Evolutionary conservation across 2,329 filamentous ascomycete genomes (phyloP).

Genomic region (Conoideocrella luteorostrata): DNA sequence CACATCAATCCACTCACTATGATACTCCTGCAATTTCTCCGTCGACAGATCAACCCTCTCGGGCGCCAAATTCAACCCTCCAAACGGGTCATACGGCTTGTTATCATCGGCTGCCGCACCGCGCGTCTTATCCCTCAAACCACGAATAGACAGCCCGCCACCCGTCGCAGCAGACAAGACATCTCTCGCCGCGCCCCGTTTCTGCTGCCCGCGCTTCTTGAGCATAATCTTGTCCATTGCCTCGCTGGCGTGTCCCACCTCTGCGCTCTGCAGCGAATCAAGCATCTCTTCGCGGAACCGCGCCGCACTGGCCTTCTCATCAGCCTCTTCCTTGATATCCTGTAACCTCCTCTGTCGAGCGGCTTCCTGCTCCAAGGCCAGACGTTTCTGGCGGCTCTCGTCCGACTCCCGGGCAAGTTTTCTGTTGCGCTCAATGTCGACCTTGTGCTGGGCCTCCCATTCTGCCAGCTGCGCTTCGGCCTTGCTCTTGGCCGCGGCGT

Average conservation of each 20-base stretch:
- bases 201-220: conserved; percentile 62
- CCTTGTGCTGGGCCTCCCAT: conserved; percentile 69
- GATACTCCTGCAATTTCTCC: conserved; percentile 55
- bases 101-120: conserved; percentile 37
- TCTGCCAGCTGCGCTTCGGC: conserved; percentile 40
- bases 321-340: conserved; percentile 61
- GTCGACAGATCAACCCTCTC: conserved; percentile 58
- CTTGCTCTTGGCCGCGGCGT: conserved; percentile 51
- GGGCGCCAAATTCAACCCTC: conserved; percentile 61
- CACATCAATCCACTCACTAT: conserved; percentile 65
- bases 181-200: conserved; percentile 29
- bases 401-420: conserved; percentile 49
- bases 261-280: conserved; percentile 58
- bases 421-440: conserved; percentile 58
- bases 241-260: conserved; percentile 52
- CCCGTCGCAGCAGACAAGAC: conserved; percentile 18
- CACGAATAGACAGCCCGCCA: conserved; percentile 61
- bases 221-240: conserved; percentile 57
- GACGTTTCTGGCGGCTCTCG: conserved; percentile 43
- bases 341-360: conserved; percentile 53
- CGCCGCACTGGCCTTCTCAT: conserved; percentile 58
- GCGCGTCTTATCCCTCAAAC: conserved; percentile 60
- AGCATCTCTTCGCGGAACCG: conserved; percentile 64
- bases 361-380: conserved; percentile 62
- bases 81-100: conserved; percentile 83